Evolutionary conservation across 495 filamentous ascomycete species (phyloP).

Genomic region (Penicillium desertorum): DNA sequence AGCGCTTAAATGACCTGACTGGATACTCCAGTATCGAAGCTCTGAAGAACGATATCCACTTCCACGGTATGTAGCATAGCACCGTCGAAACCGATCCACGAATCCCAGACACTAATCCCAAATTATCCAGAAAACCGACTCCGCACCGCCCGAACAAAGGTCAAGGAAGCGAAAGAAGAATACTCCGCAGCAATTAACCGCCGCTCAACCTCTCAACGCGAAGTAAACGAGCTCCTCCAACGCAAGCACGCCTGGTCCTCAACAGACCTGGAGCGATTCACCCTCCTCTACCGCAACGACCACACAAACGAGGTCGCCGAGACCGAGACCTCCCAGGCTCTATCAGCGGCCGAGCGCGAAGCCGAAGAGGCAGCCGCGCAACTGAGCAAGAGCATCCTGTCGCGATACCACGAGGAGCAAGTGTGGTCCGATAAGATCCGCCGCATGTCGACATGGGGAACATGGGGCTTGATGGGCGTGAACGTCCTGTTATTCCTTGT

Average conservation of each 20-base stretch:
- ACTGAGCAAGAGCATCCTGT: slow-evolving; percentile 76
- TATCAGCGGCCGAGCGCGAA: slow-evolving; percentile 71
- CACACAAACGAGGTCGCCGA: slow-evolving; percentile 93
- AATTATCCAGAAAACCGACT: slow-evolving; percentile 57
- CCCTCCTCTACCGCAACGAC: slow-evolving; percentile 83
- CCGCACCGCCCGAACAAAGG: slow-evolving; percentile 57
- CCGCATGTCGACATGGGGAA: slow-evolving; percentile 95
- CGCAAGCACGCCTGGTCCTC: slow-evolving; percentile 91
- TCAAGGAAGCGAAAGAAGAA: slow-evolving; percentile 67
- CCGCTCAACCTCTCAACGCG: slow-evolving; percentile 84
- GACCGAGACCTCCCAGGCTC: slow-evolving; percentile 63
- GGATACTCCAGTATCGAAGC: slow-evolving; percentile 92
- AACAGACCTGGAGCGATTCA: slow-evolving; percentile 90
- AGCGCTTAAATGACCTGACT: slow-evolving; percentile 87
- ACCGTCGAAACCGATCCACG: neutral
- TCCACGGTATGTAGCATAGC: slow-evolving; percentile 52
- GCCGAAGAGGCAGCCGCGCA: slow-evolving; percentile 72
- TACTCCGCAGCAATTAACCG: slow-evolving; percentile 77
- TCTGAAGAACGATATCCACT: slow-evolving; percentile 71
- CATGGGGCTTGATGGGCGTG: slow-evolving; percentile 95
- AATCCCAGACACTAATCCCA: slow-evolving; percentile 6
- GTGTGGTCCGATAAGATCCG: slow-evolving; percentile 98
- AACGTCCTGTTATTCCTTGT: slow-evolving; percentile 88
- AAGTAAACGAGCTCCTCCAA: slow-evolving; percentile 91
- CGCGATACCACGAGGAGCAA: slow-evolving; percentile 96